Percentiles rank a stretch among this genome's conserved stretches.
These are phyloP conservation scores for Nicotiana paniculata DNA, from an alignment of 257 asterid genomes.

Conservation along the genomic window DNA sequence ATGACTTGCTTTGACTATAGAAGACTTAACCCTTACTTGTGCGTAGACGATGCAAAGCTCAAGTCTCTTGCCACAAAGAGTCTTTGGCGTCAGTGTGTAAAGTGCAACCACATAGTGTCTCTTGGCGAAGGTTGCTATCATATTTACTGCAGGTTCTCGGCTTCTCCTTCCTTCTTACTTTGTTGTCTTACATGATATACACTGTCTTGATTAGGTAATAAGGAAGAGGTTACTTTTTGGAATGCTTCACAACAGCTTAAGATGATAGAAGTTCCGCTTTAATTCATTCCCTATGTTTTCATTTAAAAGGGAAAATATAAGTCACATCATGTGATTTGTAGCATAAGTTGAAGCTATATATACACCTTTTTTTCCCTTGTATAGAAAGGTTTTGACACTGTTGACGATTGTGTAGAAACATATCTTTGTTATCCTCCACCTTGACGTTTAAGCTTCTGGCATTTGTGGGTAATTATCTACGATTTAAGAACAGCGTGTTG, in stretches of 20 bases:
- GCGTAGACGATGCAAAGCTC: conserved; percentile 14
- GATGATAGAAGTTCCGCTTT: too few relatives aligned
- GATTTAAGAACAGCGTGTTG: too few relatives aligned
- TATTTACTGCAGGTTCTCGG: conserved; percentile 7
- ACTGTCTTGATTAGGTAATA: not conserved
- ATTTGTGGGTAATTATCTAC: too few relatives aligned
- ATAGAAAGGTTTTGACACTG: too few relatives aligned
- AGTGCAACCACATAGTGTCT: conserved; percentile 25
- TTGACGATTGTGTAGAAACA: too few relatives aligned
- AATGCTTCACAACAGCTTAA: not conserved
- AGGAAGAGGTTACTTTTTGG: not conserved
- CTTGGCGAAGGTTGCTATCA: conserved; percentile 25
- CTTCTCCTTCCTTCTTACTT: not conserved
- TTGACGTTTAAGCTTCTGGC: too few relatives aligned
- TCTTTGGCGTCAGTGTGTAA: conserved; percentile 20
- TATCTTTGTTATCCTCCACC: too few relatives aligned
- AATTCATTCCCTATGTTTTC: too few relatives aligned
- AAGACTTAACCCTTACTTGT: not conserved
- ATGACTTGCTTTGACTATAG: conserved; percentile 21
- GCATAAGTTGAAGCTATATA: too few relatives aligned
- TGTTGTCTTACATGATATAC: not conserved
- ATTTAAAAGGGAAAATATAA: too few relatives aligned
- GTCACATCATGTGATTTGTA: too few relatives aligned
- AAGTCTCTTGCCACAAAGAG: conserved; percentile 12
- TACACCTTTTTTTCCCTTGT: too few relatives aligned